These are phyloP conservation scores for Pythium dissotocum DNA, from an alignment of 352 stramenopile genomes.

Conservation along the genomic window DNA sequence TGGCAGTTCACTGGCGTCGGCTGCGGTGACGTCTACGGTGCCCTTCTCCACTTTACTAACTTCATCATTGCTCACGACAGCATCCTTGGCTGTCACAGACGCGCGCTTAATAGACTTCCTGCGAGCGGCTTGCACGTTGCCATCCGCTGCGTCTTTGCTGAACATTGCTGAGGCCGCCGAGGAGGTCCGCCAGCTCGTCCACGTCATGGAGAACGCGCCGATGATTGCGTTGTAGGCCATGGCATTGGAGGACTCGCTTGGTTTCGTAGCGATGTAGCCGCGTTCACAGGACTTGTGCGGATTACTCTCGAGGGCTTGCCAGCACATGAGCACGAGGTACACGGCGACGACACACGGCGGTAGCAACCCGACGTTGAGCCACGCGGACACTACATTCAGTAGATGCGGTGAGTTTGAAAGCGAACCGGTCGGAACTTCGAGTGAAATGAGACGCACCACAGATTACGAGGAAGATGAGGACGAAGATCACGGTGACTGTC, in stretches of 20 bases:
- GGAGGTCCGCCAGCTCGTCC: constrained; percentile 72
- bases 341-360: constrained; percentile 71
- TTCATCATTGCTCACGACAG: constrained; percentile 52
- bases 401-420: too few relatives aligned
- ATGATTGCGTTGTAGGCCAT: constrained; percentile 50
- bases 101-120: constrained; percentile 13
- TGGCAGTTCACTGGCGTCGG: constrained; percentile 11
- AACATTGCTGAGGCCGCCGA: constrained; percentile 60
- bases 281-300: constrained; percentile 47
- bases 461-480: constrained; percentile 60
- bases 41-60: background rate
- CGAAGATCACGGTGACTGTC: constrained; percentile 85
- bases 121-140: constrained; percentile 3
- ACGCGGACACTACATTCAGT: constrained; percentile 48
- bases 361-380: constrained; percentile 73
- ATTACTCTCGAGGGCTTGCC: constrained; percentile 67
- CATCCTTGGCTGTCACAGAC: constrained; percentile 3
- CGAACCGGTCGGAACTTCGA: too few relatives aligned
- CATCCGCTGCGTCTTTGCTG: constrained; percentile 53
- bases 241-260: constrained; percentile 19
- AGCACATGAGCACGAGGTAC: constrained; percentile 78
- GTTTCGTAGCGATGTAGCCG: background rate
- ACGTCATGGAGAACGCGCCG: constrained; percentile 62
- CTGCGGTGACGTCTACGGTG: background rate
- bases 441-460: constrained; percentile 42